These are phyloP conservation scores for Trichosporon sp. DNA, from an alignment of 1,284 basidiomycete species.

Conservation along the genomic window DNA sequence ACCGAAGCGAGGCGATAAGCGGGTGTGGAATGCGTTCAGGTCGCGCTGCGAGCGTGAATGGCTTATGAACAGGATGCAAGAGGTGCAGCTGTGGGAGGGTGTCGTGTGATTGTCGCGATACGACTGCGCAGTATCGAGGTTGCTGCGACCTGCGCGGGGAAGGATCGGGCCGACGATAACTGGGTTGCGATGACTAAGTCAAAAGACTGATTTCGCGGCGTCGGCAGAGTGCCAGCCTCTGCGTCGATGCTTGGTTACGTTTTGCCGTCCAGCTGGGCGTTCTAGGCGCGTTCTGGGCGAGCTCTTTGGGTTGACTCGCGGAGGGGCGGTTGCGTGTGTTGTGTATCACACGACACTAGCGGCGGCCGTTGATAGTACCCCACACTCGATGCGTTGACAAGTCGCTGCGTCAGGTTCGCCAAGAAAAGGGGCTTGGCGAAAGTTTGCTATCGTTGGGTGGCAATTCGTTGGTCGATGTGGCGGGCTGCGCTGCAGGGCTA, in stretches of 20 bases:
- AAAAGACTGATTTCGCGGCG: background rate
- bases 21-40: background rate
- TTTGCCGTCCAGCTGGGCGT: background rate
- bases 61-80: background rate
- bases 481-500: background rate
- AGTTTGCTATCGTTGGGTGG: constrained; percentile 3
- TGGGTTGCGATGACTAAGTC: background rate
- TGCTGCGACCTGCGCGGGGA: background rate
- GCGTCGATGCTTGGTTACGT: background rate
- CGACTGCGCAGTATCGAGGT: background rate
- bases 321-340: background rate
- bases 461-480: background rate
- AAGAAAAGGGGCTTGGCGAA: constrained; percentile 3
- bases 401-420: background rate
- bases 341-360: background rate
- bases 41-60: background rate
- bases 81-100: background rate
- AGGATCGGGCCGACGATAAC: background rate
- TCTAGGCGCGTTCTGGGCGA: background rate
- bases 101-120: background rate
- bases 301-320: background rate
- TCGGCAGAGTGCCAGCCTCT: constrained; percentile 3
- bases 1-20: background rate
- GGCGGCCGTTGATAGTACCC: background rate
- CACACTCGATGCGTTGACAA: background rate